Percentiles rank a stretch among this genome's conserved stretches.
These are phyloP conservation scores for Endotrypanum monterogeii DNA, from an alignment of 208 protist species.

Conservation along the genomic window DNA sequence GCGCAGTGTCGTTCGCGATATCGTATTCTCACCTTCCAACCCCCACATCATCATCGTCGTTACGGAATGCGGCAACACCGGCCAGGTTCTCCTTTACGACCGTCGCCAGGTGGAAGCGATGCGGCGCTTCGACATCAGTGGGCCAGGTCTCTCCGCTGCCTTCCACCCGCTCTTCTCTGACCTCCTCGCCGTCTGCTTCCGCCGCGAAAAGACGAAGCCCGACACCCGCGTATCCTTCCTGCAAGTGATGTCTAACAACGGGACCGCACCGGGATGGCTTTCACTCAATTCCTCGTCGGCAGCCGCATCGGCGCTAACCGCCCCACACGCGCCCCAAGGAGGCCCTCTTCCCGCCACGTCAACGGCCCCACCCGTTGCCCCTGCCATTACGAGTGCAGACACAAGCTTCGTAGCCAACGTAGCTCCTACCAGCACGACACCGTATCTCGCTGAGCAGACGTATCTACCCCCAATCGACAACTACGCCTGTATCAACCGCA, in stretches of 20 bases:
- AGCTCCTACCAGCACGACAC: slow-evolving; percentile 12
- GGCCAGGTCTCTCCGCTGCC: slow-evolving; percentile 53
- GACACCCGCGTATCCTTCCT: slow-evolving; percentile 76
- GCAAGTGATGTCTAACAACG: neutral
- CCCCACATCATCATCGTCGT: slow-evolving; percentile 74
- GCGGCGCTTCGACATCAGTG: slow-evolving; percentile 47
- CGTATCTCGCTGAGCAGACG: slow-evolving; percentile 39
- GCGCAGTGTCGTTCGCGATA: slow-evolving; percentile 53
- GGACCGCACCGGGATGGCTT: neutral
- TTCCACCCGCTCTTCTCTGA: slow-evolving; percentile 86
- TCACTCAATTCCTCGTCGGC: neutral
- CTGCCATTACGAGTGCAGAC: neutral
- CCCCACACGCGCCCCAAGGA: neutral
- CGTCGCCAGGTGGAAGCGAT: slow-evolving; percentile 65
- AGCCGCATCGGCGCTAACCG: neutral
- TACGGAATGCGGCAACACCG: slow-evolving; percentile 55
- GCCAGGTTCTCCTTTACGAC: slow-evolving; percentile 79
- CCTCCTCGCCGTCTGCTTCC: slow-evolving; percentile 74
- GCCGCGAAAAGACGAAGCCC: slow-evolving; percentile 66
- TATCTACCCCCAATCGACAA: slow-evolving; percentile 65
- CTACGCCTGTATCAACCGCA: slow-evolving; percentile 56
- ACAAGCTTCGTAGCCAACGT: neutral
- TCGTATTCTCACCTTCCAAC: slow-evolving; percentile 81
- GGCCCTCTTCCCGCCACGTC: neutral
- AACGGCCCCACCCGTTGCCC: neutral